These are phyloP conservation scores for Thalassiosira pacifica DNA, from an alignment of 352 stramenopile genomes.

Conservation along the genomic window DNA sequence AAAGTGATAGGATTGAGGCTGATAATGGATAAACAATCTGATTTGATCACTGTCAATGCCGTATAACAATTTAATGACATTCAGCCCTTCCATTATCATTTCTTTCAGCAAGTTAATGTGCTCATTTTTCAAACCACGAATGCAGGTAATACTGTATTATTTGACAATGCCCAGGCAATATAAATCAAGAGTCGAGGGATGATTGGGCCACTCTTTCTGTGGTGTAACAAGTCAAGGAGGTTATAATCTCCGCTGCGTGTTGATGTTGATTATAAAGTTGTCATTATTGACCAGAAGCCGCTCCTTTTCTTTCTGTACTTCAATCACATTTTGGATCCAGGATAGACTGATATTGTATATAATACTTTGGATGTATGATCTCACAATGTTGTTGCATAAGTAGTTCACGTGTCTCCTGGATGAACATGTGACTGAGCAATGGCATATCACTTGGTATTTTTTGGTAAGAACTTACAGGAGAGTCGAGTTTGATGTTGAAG, in stretches of 20 bases:
- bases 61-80: slow-evolving; percentile 61
- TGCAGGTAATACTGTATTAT: slow-evolving; percentile 34
- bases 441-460: slow-evolving; percentile 70
- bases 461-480: slow-evolving; percentile 58
- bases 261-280: slow-evolving; percentile 71
- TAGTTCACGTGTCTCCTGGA: slow-evolving; percentile 69
- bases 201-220: slow-evolving; percentile 49
- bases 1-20: slow-evolving; percentile 78
- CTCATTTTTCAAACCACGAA: slow-evolving; percentile 58
- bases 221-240: slow-evolving; percentile 53
- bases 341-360: slow-evolving; percentile 52
- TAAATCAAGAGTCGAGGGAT: slow-evolving; percentile 56
- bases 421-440: slow-evolving; percentile 41
- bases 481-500: slow-evolving; percentile 71
- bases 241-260: slow-evolving; percentile 75
- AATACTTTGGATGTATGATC: slow-evolving; percentile 64
- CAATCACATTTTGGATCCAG: slow-evolving; percentile 70
- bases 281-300: slow-evolving; percentile 56
- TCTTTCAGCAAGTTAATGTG: slow-evolving; percentile 62
- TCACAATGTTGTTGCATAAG: slow-evolving; percentile 46
- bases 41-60: slow-evolving; percentile 64
- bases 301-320: slow-evolving; percentile 70
- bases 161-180: slow-evolving; percentile 74
- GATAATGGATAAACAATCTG: slow-evolving; percentile 70
- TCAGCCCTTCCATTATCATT: slow-evolving; percentile 51